A percentile compares a stretch with the other conserved stretches of the same genome.
Evolutionary conservation across 139 green algal species (phyloP).

Genomic region (Chlorella vulgaris): DNA sequence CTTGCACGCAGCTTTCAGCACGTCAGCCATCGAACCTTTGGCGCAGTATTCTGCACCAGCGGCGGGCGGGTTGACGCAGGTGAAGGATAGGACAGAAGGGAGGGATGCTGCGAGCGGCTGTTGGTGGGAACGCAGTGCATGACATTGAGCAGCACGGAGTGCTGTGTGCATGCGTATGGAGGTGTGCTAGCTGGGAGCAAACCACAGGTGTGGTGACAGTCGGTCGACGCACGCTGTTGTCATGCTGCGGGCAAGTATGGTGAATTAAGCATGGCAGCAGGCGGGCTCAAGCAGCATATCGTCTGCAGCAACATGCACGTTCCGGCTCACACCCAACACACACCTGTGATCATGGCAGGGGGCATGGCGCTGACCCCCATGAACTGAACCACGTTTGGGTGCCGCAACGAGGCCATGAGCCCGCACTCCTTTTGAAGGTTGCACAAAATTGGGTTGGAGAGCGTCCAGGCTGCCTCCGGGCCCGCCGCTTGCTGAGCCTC

Average conservation of each 20-base stretch:
- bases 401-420: slow-evolving; percentile 55
- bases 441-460: slow-evolving; percentile 25
- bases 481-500: slow-evolving; percentile 33
- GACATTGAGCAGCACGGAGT: neutral
- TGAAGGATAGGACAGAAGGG: too few relatives aligned
- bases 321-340: neutral
- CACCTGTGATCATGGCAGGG: slow-evolving; percentile 33
- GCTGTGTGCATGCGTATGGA: neutral
- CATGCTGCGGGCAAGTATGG: too few relatives aligned
- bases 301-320: too few relatives aligned
- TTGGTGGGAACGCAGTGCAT: too few relatives aligned
- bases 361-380: slow-evolving; percentile 56
- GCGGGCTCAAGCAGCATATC: too few relatives aligned
- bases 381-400: slow-evolving; percentile 55
- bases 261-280: too few relatives aligned
- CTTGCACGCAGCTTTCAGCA: slow-evolving; percentile 42
- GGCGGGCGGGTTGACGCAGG: too few relatives aligned
- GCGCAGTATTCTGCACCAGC: slow-evolving; percentile 63
- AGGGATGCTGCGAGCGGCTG: too few relatives aligned
- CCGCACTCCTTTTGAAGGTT: slow-evolving; percentile 46
- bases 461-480: slow-evolving; percentile 4
- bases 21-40: slow-evolving; percentile 58
- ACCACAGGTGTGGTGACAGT: too few relatives aligned
- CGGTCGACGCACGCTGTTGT: too few relatives aligned
- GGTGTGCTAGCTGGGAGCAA: neutral